Evolutionary conservation across 2,329 filamentous ascomycete genomes (phyloP), one percentile per base, ranked within the genome.

Genomic region (Tolypocladium endophyticum): DNA sequence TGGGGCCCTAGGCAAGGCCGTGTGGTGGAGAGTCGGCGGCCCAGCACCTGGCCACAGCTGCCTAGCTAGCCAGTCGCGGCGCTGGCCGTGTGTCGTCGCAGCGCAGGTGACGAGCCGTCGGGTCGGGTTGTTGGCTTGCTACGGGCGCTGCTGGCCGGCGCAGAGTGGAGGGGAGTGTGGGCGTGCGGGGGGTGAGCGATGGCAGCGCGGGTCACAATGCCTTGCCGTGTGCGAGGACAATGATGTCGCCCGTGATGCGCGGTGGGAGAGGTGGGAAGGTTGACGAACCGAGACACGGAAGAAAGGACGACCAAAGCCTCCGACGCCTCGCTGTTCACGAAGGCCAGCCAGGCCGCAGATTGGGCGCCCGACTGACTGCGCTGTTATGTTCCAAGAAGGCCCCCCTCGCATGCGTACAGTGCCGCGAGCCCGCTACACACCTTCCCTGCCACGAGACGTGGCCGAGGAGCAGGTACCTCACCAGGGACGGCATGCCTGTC

Each of bases 51-150:
- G 50, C 50, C 30, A n/a, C 50, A 35, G 50, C 50, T 14, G 30
- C 50, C 45, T 28, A 18, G 39, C 20, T n/a, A n/a, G n/a, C n/a
- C n/a, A n/a, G n/a, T n/a, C n/a, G n/a, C n/a, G n/a, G n/a, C 8
- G 33, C 41, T 50, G 25, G n/a, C 45, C 33, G 30, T 30, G 45
- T 36, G 43, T 52, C 43, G 50, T 25, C 18, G 56, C 33, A 57
- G 56, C 41, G 43, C 41, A 50, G 56, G 43, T 57, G 56, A 57
- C 43, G 43, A 30, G 56, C 56, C 55, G 55, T 36, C 55, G 39
- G 55, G 50, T n/a, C 25, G 57, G 50, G 14, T 16, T n/a, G 28
- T 52, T 52, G 47, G 28, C 28, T n/a, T 18, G 25, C 16, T 52
- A 14, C 45, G 33, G 45, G 11, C 14, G 57, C 28, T 38, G 25